Percentiles rank a stretch among this genome's conserved stretches.
Conservation (phyloP, 768 basidiomycete genomes). For the Saitozyma sp. region DNA sequence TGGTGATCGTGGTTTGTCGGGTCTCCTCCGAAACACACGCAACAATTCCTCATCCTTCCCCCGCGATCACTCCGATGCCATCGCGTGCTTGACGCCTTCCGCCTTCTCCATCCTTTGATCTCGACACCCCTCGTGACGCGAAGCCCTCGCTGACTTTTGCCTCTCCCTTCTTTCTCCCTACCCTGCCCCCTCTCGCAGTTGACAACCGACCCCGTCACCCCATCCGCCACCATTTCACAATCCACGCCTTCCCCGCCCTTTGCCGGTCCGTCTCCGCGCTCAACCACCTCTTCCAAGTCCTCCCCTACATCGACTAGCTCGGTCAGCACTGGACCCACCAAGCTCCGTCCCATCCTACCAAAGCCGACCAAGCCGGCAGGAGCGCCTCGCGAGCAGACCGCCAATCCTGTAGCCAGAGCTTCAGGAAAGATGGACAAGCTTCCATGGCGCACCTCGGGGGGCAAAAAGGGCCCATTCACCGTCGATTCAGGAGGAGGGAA, state of each 20-base stretch:
- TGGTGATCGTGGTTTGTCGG: too few relatives aligned
- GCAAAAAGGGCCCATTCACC: slow-evolving; percentile 50
- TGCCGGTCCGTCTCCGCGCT: slow-evolving; percentile 41
- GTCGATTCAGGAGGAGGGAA: slow-evolving; percentile 46
- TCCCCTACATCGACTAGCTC: slow-evolving; percentile 33
- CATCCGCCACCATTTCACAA: slow-evolving; percentile 15
- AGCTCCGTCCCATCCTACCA: slow-evolving; percentile 41
- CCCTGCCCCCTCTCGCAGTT: background rate
- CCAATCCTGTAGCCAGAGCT: background rate
- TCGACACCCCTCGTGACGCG: too few relatives aligned
- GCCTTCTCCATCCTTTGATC: too few relatives aligned
- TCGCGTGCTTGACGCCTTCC: too few relatives aligned
- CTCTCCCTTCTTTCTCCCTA: too few relatives aligned
- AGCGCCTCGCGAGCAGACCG: background rate
- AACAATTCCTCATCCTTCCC: too few relatives aligned
- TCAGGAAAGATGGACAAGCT: slow-evolving; percentile 39
- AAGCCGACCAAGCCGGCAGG: slow-evolving; percentile 32
- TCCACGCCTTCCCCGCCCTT: slow-evolving; percentile 30
- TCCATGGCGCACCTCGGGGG: slow-evolving; percentile 34
- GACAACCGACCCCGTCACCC: background rate
- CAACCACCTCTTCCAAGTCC: slow-evolving; percentile 44
- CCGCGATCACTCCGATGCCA: too few relatives aligned
- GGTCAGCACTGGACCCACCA: slow-evolving; percentile 13
- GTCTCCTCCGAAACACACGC: too few relatives aligned
- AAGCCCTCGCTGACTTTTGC: too few relatives aligned